Percentiles rank a stretch among this genome's conserved stretches.
Evolutionary conservation across 441 rosid genomes (phyloP).

Genomic region (Dalechampia spathulata): DNA sequence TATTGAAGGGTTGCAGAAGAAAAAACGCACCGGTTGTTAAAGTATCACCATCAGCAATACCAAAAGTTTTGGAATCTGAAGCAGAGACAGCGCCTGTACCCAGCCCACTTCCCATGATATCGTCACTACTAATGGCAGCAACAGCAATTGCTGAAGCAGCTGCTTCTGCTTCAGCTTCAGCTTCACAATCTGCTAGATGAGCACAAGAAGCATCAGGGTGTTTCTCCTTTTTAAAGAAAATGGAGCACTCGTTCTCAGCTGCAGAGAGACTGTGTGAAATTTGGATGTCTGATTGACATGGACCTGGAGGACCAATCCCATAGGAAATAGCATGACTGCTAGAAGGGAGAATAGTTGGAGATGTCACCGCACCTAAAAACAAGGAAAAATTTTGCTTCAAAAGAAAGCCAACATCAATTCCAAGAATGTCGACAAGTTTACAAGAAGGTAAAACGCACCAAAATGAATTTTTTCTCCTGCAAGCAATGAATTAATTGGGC

Average conservation of each 20-base stretch:
- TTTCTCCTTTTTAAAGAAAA: conserved; percentile 72
- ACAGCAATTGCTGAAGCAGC: conserved; percentile 95
- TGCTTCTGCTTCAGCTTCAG: conserved; percentile 66
- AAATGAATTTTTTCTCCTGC: conserved; percentile 97
- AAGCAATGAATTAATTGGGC: conserved; percentile 79
- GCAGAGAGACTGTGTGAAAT: conserved; percentile 35
- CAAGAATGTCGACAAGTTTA: neutral
- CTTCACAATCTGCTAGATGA: conserved; percentile 69
- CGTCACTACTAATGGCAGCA: conserved; percentile 89
- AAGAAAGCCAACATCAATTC: neutral
- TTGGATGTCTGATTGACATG: conserved; percentile 41
- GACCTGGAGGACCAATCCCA: conserved; percentile 56
- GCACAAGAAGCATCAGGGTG: conserved; percentile 43
- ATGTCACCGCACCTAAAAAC: conserved; percentile 82
- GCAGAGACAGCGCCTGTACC: conserved; percentile 39
- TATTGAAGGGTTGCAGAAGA: conserved; percentile 2
- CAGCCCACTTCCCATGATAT: conserved; percentile 46
- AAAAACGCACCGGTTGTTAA: conserved; percentile 31
- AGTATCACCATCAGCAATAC: conserved; percentile 40
- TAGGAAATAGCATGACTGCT: conserved; percentile 43
- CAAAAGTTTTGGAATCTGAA: conserved; percentile 52
- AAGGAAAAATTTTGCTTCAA: conserved; percentile 14
- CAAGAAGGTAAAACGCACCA: conserved; percentile 47
- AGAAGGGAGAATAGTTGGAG: conserved; percentile 69
- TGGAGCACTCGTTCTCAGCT: conserved; percentile 43